These are phyloP conservation scores for Stereocaulon alpinum DNA, from an alignment of 495 filamentous ascomycete genomes.

Conservation along the genomic window DNA sequence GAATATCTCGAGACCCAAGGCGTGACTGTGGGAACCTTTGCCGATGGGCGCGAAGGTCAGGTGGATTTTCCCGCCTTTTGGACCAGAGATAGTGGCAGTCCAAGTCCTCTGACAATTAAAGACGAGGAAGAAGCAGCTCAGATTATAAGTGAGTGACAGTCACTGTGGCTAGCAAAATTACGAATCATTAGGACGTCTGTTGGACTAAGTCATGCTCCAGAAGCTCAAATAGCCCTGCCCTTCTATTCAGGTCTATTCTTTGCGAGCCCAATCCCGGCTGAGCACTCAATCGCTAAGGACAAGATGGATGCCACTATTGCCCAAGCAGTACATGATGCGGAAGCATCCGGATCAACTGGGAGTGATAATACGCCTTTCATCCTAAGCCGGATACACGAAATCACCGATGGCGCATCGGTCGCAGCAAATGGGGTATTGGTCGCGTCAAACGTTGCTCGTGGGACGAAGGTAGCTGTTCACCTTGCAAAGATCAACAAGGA, in stretches of 20 bases:
- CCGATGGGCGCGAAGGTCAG: constrained; percentile 55
- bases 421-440: constrained; percentile 69
- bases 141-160: constrained; percentile 55
- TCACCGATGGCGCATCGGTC: constrained; percentile 63
- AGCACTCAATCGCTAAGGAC: constrained; percentile 54
- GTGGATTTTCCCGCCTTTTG: constrained; percentile 88
- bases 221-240: constrained; percentile 52
- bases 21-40: constrained; percentile 76
- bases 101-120: constrained; percentile 62
- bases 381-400: constrained; percentile 65
- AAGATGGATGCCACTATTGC: constrained; percentile 68
- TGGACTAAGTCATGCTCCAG: constrained; percentile 28
- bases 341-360: constrained; percentile 56
- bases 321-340: constrained; percentile 61
- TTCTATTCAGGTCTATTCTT: constrained; percentile 69
- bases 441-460: constrained; percentile 67
- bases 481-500: constrained; percentile 51
- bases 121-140: constrained; percentile 74
- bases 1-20: constrained; percentile 95
- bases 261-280: constrained; percentile 74
- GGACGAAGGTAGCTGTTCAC: constrained; percentile 68
- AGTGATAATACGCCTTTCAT: constrained; percentile 85
- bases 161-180: neutral
- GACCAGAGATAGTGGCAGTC: constrained; percentile 70
- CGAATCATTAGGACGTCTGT: neutral